Percentiles rank a stretch among this genome's conserved stretches.
Evolutionary conservation across 1,284 basidiomycete genomes (phyloP).

Genomic region (Trametes polyzona): DNA sequence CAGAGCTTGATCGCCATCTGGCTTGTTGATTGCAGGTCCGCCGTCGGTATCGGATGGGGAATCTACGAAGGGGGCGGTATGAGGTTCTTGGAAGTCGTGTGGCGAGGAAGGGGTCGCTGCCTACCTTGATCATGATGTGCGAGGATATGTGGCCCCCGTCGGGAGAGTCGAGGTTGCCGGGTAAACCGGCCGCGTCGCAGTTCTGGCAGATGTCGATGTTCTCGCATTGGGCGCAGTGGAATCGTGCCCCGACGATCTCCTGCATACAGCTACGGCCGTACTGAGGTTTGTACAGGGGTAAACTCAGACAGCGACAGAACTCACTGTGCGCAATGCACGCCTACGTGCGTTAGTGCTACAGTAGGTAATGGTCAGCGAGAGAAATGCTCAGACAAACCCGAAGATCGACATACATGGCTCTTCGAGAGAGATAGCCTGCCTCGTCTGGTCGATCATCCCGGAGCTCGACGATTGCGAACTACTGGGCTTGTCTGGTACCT

Average conservation of each 20-base stretch:
- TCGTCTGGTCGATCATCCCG: constrained; percentile 37
- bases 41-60: constrained; percentile 75
- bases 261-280: constrained; percentile 68
- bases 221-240: constrained; percentile 89
- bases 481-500: constrained; percentile 65
- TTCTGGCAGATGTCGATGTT: constrained; percentile 85
- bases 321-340: constrained; percentile 70
- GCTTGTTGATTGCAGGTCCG: constrained; percentile 65
- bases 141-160: constrained; percentile 80
- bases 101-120: neutral
- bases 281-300: neutral
- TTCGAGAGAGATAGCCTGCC: constrained; percentile 40
- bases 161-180: constrained; percentile 75
- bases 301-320: constrained; percentile 35
- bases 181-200: constrained; percentile 85
- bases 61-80: constrained; percentile 54
- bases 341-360: constrained; percentile 22
- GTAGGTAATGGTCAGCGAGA: neutral
- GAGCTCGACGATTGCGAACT: constrained; percentile 39
- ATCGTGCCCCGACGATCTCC: constrained; percentile 87
- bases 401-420: constrained; percentile 60
- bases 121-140: constrained; percentile 92
- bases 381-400: neutral
- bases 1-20: constrained; percentile 76
- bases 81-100: neutral